Evolutionary conservation across 495 filamentous ascomycete species (phyloP), one percentile per base, ranked within the genome.

Genomic region (Astrothelium subdiscretum): DNA sequence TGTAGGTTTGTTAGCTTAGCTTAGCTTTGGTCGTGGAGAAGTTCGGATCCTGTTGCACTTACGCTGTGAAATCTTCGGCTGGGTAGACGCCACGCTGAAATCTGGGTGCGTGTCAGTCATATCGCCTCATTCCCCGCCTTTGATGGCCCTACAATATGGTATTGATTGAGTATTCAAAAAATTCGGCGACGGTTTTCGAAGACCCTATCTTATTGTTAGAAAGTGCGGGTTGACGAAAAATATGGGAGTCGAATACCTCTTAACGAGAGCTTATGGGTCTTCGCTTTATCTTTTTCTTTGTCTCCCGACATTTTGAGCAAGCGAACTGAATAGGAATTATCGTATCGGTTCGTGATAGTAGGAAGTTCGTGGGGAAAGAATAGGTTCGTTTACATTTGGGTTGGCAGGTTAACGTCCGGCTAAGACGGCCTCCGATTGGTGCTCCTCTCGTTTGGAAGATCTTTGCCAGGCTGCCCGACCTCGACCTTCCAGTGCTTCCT

Each of bases 21-120:
- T n/a, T n/a, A n/a, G 6, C 5, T 59, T 31, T 42, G 38, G 29
- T 8, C 15, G 20, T 61, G 13, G 20, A 35, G 43, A 13, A 24
- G 32, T 31, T 38, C 26, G n/a, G 27, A 24, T n/a, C 15, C 2
- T 15, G 27, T 35, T 42, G 2, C 29, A 78, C 86, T 71, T 74
- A 91, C 87, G 92, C 86, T 65, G 88, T 91, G 72, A 98, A 98
- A 77, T 98, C 94, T 69, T 98, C 94, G 32, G 94, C 92, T 42
- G 95, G 94, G 75, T 98, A 98, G 59, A 98, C 94, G 58, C 91
- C 94, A 67, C 94, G 83, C 73, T 97, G 95, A 81, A 96, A 95
- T 67, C 87, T 90, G 65, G 15, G 26, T 22, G 13, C 44, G 6
- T 64, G 8, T 54, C 24, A 54, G 48, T 20, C 24, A 12, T 22